Percentiles rank a stretch among this genome's conserved stretches.
phyloP scores from a whole-genome alignment of 179 eudicot species.

The Silene noctiflora region DNA sequence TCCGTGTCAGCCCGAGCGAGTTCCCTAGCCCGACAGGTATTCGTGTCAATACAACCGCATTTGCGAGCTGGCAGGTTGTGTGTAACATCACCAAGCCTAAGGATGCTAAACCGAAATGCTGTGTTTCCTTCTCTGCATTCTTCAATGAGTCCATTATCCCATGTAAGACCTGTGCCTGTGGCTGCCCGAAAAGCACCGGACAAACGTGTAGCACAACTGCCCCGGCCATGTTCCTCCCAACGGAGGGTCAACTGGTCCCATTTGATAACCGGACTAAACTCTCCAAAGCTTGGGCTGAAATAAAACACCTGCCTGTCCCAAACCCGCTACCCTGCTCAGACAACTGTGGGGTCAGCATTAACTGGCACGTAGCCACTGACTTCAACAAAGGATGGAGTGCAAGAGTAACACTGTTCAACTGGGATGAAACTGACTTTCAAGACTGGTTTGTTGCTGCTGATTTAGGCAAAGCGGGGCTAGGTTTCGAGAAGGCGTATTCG shows the following conservation, averaged over 20 bases:
- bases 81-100: constrained; percentile 59
- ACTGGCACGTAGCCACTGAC: constrained; percentile 76
- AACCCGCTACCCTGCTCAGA: constrained; percentile 79
- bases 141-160: constrained; percentile 78
- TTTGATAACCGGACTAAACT: constrained; percentile 63
- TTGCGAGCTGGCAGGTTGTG: constrained; percentile 87
- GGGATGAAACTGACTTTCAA: constrained; percentile 50
- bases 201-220: constrained; percentile 51
- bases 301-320: constrained; percentile 42
- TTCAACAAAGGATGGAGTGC: constrained; percentile 74
- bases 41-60: constrained; percentile 41
- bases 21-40: constrained; percentile 59
- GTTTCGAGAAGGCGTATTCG: constrained; percentile 65
- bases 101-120: constrained; percentile 52
- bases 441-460: constrained; percentile 81
- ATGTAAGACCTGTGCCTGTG: constrained; percentile 92
- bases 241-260: constrained; percentile 65
- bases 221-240: constrained; percentile 63
- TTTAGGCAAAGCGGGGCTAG: constrained; percentile 51
- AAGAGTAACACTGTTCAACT: constrained; percentile 73
- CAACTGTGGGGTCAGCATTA: constrained; percentile 82
- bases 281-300: constrained; percentile 37
- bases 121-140: constrained; percentile 82
- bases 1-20: constrained; percentile 55
- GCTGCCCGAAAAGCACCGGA: constrained; percentile 48